Evolutionary conservation across 176 grass and related monocot species (phyloP).

Genomic region (Areca catechu): DNA sequence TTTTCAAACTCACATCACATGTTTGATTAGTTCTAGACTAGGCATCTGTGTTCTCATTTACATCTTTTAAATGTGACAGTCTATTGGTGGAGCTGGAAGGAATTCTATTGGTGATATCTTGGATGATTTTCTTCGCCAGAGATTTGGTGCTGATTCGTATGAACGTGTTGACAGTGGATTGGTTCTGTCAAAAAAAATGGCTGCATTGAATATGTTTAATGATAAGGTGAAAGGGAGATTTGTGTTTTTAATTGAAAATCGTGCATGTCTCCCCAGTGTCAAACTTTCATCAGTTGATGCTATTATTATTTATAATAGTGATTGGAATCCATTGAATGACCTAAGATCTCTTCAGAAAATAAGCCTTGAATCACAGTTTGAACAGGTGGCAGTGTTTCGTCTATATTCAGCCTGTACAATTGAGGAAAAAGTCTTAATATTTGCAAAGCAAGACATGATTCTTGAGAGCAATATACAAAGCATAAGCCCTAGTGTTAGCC

Average conservation of each 20-base stretch:
- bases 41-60: background rate
- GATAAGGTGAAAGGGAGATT: constrained; percentile 69
- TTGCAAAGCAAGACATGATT: constrained; percentile 61
- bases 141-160: constrained; percentile 76
- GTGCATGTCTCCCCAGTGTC: constrained; percentile 72
- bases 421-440: constrained; percentile 75
- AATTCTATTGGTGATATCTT: constrained; percentile 80
- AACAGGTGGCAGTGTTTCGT: constrained; percentile 54
- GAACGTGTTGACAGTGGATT: constrained; percentile 67
- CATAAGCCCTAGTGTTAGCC: constrained; percentile 51
- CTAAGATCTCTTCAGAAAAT: constrained; percentile 58
- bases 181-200: constrained; percentile 42
- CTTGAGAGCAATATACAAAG: constrained; percentile 59
- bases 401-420: constrained; percentile 70
- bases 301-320: constrained; percentile 74
- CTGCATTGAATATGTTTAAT: constrained; percentile 76
- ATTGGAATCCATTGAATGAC: constrained; percentile 92
- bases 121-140: constrained; percentile 85
- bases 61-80: constrained; percentile 37
- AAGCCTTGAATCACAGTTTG: constrained; percentile 54
- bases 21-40: too few relatives aligned
- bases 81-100: constrained; percentile 49
- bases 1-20: too few relatives aligned
- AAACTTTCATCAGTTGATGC: constrained; percentile 80
- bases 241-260: constrained; percentile 79